Evolutionary conservation across 1,139 yeast species (phyloP).

Genomic region (Geotrichum siamense): DNA sequence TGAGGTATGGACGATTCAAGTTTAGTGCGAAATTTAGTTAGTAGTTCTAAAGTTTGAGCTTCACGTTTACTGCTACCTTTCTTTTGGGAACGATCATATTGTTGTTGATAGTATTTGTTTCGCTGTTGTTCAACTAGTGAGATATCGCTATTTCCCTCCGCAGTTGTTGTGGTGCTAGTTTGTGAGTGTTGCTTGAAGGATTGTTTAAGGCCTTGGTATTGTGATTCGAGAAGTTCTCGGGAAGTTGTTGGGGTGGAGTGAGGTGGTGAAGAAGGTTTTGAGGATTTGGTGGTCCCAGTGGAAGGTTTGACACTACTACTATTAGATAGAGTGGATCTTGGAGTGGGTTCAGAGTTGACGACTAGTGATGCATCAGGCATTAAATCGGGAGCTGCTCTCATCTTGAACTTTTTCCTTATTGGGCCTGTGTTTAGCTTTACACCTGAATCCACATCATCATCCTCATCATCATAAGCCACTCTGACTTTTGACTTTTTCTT

Average conservation of each 20-base stretch:
- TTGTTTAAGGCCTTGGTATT: not conserved
- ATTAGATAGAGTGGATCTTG: too few species aligned
- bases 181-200: too few species aligned
- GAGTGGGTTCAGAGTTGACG: too few species aligned
- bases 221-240: too few species aligned
- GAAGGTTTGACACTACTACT: too few species aligned
- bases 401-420: slow-evolving; percentile 11
- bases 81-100: not conserved
- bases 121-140: not conserved
- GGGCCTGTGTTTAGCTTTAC: slow-evolving; percentile 3
- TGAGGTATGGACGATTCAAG: slow-evolving; percentile 3
- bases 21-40: slow-evolving; percentile 11
- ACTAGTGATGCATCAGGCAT: slow-evolving; percentile 10
- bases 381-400: slow-evolving; percentile 14
- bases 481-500: slow-evolving; percentile 28
- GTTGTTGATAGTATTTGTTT: too few species aligned
- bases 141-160: too few species aligned
- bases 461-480: slow-evolving; percentile 24
- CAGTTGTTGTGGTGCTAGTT: too few species aligned
- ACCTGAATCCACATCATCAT: slow-evolving; percentile 12
- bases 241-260: too few species aligned
- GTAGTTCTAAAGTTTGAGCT: slow-evolving; percentile 14
- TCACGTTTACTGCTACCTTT: slow-evolving; percentile 14
- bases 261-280: too few species aligned
- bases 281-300: too few species aligned